Base-by-base conservation (phyloP, 176 grass and related monocot species). In the Triticum timopheevii region DNA sequence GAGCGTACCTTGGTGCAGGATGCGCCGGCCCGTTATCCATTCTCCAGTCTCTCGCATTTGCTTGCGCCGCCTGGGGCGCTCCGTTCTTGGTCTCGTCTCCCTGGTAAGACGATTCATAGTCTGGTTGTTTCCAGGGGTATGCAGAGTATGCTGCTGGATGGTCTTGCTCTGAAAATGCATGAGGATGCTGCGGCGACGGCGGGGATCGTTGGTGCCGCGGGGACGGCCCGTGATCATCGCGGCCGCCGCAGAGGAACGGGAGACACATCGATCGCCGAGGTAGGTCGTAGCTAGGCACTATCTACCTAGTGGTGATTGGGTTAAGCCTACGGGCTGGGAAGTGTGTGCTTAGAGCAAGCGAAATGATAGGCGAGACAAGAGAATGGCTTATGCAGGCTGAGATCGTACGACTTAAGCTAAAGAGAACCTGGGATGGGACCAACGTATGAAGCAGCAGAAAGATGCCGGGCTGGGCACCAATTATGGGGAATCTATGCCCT, bases 241-340 rank as follows among this genome's bases (percentile, higher is more conserved):
- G 25, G 38, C 13, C 16, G 10, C 78, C 10, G 30, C 38, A 45
- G 52, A 27, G 8, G 13, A 87, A 81, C 58, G 58, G 78, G 9
- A 87, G 69, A 52, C 85, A 87, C 85, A 87, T 87, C 34, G 76
- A 13, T 10, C 10, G 47, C 73, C 63, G 10, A 20, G 0, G 64
- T 28, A 30, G 73, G 15, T 19, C 1, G 20, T 24, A 34, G 82
- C 27, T 36, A 35, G 34, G 34, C 34, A 36, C 35, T 65, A 19
- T 23, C 15, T 61, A 10, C 7, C 45, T 47, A 52, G 42, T 67
- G 64, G 65, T 36, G 47, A 59, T 44, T 31, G 59, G 35, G 8
- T 7, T 71, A 30, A 17, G 6, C 10, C 34, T 24, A 79, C 39
- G 4, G 36, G 45, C 52, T 6, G 17, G 58, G 7, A 38, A 28